Conservation (phyloP, 441 rosid genomes). For the Pelargonium fulgidum region DNA sequence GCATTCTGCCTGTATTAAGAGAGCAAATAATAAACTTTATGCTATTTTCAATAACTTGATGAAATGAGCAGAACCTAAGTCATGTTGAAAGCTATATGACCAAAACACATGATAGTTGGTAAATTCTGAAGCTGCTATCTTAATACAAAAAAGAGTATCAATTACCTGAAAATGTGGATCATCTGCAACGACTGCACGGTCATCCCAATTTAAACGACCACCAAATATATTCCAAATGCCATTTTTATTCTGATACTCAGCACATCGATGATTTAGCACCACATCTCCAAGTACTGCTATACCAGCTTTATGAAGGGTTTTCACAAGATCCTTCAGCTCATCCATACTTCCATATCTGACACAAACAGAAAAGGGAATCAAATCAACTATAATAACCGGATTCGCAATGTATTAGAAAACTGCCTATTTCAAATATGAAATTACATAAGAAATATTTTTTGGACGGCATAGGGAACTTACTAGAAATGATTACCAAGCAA, state of each 20-base stretch:
- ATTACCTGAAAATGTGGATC: slow-evolving; percentile 96
- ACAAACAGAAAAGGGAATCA: slow-evolving; percentile 15
- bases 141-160: slow-evolving; percentile 4
- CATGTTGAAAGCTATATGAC: no score
- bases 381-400: slow-evolving; percentile 10
- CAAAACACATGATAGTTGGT: neutral
- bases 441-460: neutral
- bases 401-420: neutral
- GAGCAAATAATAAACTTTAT: no score
- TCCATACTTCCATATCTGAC: slow-evolving; percentile 76
- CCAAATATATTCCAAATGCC: slow-evolving; percentile 94
- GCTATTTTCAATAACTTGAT: no score
- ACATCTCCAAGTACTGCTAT: slow-evolving; percentile 85
- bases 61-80: no score
- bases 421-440: neutral
- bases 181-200: slow-evolving; percentile 81
- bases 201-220: slow-evolving; percentile 95
- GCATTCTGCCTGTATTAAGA: no score
- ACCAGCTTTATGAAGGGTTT: slow-evolving; percentile 55
- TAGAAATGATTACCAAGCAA: slow-evolving; percentile 3
- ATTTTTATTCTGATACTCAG: slow-evolving; percentile 70
- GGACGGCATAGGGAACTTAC: neutral
- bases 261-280: slow-evolving; percentile 94
- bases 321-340: slow-evolving; percentile 76
- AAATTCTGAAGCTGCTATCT: neutral